Evolutionary conservation across 108 stramenopile species (phyloP), one percentile per base, ranked within the genome.

Genomic region (Seminavis robusta): DNA sequence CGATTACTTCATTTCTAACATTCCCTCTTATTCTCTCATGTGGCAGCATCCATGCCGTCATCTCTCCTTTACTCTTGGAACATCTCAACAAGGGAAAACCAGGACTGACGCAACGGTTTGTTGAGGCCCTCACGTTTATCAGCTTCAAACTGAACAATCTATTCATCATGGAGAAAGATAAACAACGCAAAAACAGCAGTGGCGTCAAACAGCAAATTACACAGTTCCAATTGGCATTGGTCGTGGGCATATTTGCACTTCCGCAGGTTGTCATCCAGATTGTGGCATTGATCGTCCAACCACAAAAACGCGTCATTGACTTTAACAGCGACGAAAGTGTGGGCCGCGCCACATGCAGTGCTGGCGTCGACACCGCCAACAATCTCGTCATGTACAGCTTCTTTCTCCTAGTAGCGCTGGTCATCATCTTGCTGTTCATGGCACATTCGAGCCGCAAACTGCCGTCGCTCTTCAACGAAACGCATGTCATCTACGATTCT

Each of bases 401-500:
- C 5, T n/a, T 23, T 2, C 25, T 46, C 25, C 24, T 61, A 19
- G 24, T 51, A 13, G 21, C 61, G 16, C 10, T 53, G 17, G 36
- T 43, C 7, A 5, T 66, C 4, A 37, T 36, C 4, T 27, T 66
- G 13, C 23, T 73, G 30, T 23, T 52, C 11, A 43, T 66, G 58
- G 64, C 71, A 0, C 55, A 33, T 37, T 19, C 15, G 0, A 36
- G 59, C 0, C 40, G 64, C 20, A 52, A 65, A 19, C 44, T 73
- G 10, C 71, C 71, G 13, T 53, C 51, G 41, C 32, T 73, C 2
- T 50, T 73, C 38, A 73, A 73, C 56, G 71, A 73, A 41, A 27
- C 61, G 0, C 8, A 39, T 4, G 45, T 41, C 1, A 51, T 68
- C 5, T 61, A 38, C 36, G 50, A 50, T 30, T n/a, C 50, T 9